Conservation (phyloP, 2,329 filamentous ascomycete species). For the Paraphoma chrysanthemicola region DNA sequence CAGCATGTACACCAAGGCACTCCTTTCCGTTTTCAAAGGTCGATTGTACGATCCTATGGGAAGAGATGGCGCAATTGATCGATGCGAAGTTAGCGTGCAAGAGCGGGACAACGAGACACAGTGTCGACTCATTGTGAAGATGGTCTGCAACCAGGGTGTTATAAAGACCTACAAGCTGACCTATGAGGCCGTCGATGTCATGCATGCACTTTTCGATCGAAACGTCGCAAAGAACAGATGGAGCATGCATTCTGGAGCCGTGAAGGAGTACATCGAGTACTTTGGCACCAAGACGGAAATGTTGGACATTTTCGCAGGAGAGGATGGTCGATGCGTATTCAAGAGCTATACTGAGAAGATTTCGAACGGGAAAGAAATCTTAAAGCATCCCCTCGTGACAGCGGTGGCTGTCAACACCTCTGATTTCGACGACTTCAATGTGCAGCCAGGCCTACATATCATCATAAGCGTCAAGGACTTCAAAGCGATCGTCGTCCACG, state of each 20-base stretch:
- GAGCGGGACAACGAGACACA: slow-evolving; percentile 71
- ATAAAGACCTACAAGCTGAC: slow-evolving; percentile 79
- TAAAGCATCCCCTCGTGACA: slow-evolving; percentile 82
- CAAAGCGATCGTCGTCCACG: slow-evolving; percentile 78
- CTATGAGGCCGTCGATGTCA: slow-evolving; percentile 75
- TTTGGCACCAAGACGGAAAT: slow-evolving; percentile 83
- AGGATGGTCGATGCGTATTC: slow-evolving; percentile 73
- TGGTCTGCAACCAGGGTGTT: slow-evolving; percentile 77
- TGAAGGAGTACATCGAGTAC: slow-evolving; percentile 80
- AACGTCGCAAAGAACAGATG: slow-evolving; percentile 72
- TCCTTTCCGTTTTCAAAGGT: slow-evolving; percentile 77
- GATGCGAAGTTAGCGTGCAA: slow-evolving; percentile 76
- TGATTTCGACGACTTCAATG: slow-evolving; percentile 77
- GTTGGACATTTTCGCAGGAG: slow-evolving; percentile 74
- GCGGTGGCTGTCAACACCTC: slow-evolving; percentile 78
- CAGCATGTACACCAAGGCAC: slow-evolving; percentile 71
- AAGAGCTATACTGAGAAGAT: slow-evolving; percentile 84
- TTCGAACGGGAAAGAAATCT: slow-evolving; percentile 72
- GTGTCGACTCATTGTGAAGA: slow-evolving; percentile 76
- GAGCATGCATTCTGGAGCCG: slow-evolving; percentile 73
- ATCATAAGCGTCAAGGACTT: slow-evolving; percentile 85
- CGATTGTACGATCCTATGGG: slow-evolving; percentile 69
- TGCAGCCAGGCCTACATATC: slow-evolving; percentile 78
- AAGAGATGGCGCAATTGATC: slow-evolving; percentile 73
- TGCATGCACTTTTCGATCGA: slow-evolving; percentile 77